A percentile compares a stretch with the other conserved stretches of the same genome.
phyloP scores from a whole-genome alignment of 2,329 filamentous ascomycete species.

The Emergomyces orientalis region DNA sequence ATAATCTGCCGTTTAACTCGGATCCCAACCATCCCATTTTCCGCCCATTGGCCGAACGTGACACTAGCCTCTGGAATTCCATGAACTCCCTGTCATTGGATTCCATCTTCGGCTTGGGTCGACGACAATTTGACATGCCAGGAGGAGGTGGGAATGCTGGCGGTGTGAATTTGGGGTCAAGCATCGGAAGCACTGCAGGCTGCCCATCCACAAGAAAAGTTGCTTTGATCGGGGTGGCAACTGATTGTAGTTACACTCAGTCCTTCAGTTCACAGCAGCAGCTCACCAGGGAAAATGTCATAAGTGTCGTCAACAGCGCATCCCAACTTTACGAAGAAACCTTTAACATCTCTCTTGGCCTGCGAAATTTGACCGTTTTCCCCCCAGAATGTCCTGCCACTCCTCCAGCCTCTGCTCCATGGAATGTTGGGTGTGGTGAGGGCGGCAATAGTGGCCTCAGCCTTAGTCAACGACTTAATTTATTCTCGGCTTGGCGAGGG shows the following conservation, averaged over 20 bases:
- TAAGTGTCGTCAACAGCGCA: conserved; percentile 73
- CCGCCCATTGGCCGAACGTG: conserved; percentile 33
- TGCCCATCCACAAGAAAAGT: conserved; percentile 88
- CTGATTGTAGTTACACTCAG: conserved; percentile 79
- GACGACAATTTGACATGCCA: conserved; percentile 57
- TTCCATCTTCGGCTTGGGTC: conserved; percentile 56
- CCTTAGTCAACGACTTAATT: conserved; percentile 70
- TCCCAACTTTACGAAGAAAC: conserved; percentile 80
- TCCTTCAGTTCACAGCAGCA: conserved; percentile 55
- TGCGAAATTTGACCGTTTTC: conserved; percentile 75
- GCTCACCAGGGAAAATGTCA: conserved; percentile 62
- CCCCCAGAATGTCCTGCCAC: conserved; percentile 64
- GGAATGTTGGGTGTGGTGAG: conserved; percentile 65
- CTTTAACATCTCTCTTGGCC: conserved; percentile 89
- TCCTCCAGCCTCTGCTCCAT: conserved; percentile 57
- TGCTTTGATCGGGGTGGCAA: conserved; percentile 81
- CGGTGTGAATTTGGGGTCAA: conserved; percentile 60
- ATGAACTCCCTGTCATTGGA: conserved; percentile 54
- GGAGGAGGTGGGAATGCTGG: conserved; percentile 61
- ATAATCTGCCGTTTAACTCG: conserved; percentile 71
- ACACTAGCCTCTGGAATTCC: conserved; percentile 49
- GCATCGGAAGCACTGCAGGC: conserved; percentile 72
- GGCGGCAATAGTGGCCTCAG: conserved; percentile 40
- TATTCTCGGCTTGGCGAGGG: conserved; percentile 85
- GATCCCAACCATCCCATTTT: conserved; percentile 59